Base-by-base conservation (phyloP, 257 asterid genomes). In the Solanum chiquidenum region DNA sequence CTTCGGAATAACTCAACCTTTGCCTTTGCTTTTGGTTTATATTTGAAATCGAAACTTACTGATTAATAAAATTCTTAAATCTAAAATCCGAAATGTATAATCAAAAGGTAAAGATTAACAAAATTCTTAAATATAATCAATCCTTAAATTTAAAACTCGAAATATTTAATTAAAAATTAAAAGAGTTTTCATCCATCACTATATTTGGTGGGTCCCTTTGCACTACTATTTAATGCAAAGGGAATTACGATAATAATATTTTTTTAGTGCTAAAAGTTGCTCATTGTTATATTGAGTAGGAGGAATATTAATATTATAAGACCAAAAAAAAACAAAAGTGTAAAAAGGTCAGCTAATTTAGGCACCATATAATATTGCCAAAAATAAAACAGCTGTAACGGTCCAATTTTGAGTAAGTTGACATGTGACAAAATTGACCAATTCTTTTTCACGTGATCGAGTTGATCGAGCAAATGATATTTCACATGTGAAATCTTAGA, bases 351-450 rank as follows among this genome's bases (percentile, higher is more conserved):
- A 38, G 40, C 87, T 38, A 84, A 79, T 58, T 69, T 12, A 84
- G 62, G 12, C 27, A 37, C 7, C 87, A 84, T 35, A 5, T 18
- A 38, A 31, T 44, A 69, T 44, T 79, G 38, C 85, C 27, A 80
- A 46, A 79, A 46, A 27, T 62, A 80, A 46, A 46, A 27, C 68
- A 85, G 87, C 87, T 85, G 87, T 84, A 84, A 64, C 31, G 64
- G 80, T 64, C 80, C 85, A 62, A 37, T 14, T 13, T 38, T 85
- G 25, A 16, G 10, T 38, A 84, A 37, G 74, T 27, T 55, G n/a
- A 40, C 35, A 64, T 25, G 27, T 84, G 42, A 14, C 40, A 66
- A 38, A 73, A 85, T 85, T 38, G 37, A 64, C 8, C 7, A 14
- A 14, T 11, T 44, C 18, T 35, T 44, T 77, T 35, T 35, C 11